phyloP scores from a whole-genome alignment of 2,329 filamentous ascomycete species.

The Cylindrodendrum hubeiense region DNA sequence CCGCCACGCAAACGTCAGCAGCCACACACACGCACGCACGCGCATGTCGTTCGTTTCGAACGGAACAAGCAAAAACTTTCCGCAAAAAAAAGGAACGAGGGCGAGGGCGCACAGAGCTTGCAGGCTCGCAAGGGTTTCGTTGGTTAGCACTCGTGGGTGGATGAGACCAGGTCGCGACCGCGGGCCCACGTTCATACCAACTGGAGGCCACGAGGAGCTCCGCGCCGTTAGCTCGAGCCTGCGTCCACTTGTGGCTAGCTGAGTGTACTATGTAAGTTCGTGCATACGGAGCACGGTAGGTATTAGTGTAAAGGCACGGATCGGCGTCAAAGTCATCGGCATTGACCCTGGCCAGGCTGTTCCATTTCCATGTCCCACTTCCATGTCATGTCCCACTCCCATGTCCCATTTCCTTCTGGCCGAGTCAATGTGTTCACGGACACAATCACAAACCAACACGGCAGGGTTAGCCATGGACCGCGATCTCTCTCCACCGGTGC shows the following conservation, averaged over 20 bases:
- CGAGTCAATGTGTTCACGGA: too few relatives aligned
- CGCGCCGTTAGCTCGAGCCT: neutral
- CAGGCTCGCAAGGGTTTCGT: neutral
- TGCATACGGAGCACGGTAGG: neutral
- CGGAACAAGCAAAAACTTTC: neutral
- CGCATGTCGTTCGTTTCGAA: neutral
- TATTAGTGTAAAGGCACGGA: neutral
- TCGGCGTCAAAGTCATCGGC: neutral
- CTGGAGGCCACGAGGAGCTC: neutral
- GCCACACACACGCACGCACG: neutral
- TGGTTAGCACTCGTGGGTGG: too few relatives aligned
- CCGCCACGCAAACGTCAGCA: neutral
- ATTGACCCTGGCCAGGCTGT: neutral
- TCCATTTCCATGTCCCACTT: neutral
- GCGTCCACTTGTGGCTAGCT: neutral
- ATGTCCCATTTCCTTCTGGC: neutral
- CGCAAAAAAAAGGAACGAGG: neutral
- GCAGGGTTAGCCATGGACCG: too few relatives aligned
- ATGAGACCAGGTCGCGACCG: neutral
- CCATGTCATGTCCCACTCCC: too few relatives aligned
- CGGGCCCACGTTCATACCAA: neutral
- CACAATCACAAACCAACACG: too few relatives aligned
- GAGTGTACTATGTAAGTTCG: neutral
- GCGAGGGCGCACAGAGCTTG: too few relatives aligned
- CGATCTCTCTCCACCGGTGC: neutral